Base-by-base conservation (phyloP, 768 basidiomycete genomes). In the Rhizopogon vulgaris region DNA sequence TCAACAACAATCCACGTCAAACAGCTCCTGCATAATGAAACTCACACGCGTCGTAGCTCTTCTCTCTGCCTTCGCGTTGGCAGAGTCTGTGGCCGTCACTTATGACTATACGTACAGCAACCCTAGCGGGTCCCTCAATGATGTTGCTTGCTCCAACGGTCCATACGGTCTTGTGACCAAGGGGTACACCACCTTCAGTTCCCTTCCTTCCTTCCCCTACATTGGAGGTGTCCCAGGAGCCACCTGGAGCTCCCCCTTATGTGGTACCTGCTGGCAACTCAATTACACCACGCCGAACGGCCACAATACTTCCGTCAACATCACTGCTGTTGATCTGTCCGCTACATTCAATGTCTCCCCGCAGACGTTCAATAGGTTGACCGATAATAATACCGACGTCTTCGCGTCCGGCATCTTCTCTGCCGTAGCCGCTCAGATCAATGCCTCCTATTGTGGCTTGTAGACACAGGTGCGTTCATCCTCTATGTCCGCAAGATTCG, bases 81-180 rank as follows among this genome's bases (percentile, higher is more conserved):
- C 22, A 22, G 22, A 22, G 22, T 22, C 22, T 22, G 22, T 3
- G 3, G 22, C 22, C 3, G 22, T 22, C 22, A 22, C 22, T 22
- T 22, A 22, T 22, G 22, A 22, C 22, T 22, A 22, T 22, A 22
- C 22, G 22, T 22, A 22, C 22, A 22, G 22, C 22, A 22, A 22
- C 22, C 22, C 22, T 22, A 22, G 22, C 22, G 22, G 22, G 22
- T 22, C 22, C 3, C 22, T 22, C 22, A 22, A 22, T 22, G 22
- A 3, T 22, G 22, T 22, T 22, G 22, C 22, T 22, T 22, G 12
- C 37, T 18, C 40, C 38, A 30, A 59, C 36, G 61, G 61, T 3
- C 15, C 22, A 3, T 54, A 61, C 32, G 60, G 60, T 17, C 49
- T 61, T 24, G 18, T 54, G 12, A 54, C 51, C 22, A 50, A 51